A percentile compares a stretch with the other conserved stretches of the same genome.
Evolutionary conservation across 2,329 filamentous ascomycete species (phyloP).

Genomic region (Exophiala phaeomuriformis): DNA sequence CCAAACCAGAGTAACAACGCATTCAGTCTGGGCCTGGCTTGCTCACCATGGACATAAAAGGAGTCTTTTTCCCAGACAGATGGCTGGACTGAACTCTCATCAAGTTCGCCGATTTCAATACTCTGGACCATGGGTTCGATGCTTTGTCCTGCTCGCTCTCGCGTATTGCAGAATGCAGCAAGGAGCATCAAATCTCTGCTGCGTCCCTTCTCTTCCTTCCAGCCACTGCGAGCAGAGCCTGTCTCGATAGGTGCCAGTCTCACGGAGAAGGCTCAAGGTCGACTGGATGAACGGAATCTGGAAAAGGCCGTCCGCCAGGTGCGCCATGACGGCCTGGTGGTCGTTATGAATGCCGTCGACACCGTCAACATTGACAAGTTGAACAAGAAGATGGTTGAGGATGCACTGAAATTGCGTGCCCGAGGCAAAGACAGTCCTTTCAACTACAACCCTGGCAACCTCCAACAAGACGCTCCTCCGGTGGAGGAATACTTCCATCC

Average conservation of each 20-base stretch:
- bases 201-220: background rate
- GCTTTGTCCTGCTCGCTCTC: background rate
- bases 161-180: background rate
- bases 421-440: constrained; percentile 50
- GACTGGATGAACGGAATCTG: constrained; percentile 39
- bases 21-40: too few relatives aligned
- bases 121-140: background rate
- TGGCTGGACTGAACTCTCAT: background rate
- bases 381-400: constrained; percentile 53
- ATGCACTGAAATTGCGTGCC: constrained; percentile 47
- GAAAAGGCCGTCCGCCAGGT: constrained; percentile 49
- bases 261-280: constrained; percentile 2
- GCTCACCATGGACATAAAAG: too few relatives aligned
- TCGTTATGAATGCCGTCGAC: constrained; percentile 48
- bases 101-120: background rate
- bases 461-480: constrained; percentile 54
- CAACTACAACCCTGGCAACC: constrained; percentile 55
- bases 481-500: constrained; percentile 44
- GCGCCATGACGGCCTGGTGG: constrained; percentile 50
- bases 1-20: background rate
- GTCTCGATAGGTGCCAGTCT: background rate
- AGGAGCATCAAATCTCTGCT: background rate
- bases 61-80: too few relatives aligned
- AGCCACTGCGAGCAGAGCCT: background rate
- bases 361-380: constrained; percentile 48